Base-by-base conservation (phyloP, 179 eudicot species). In the Beta macrorhiza region DNA sequence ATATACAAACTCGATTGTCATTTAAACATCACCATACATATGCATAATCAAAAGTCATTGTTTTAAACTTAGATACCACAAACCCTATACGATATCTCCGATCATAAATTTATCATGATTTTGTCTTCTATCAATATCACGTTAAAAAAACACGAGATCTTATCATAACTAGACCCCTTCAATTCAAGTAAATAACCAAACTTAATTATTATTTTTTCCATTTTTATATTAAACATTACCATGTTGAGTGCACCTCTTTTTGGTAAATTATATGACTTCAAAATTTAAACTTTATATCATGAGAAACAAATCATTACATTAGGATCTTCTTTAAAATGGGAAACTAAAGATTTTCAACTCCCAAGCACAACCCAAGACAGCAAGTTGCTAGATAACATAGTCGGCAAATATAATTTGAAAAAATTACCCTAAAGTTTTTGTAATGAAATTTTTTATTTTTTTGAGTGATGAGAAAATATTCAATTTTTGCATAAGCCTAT, bases 381-480 rank as follows among this genome's bases (percentile, higher is more conserved):
- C 72, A 83, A 68, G 47, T 77, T 80, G 75, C 51, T 80, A 76
- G 74, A 62, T 79, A 79, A 71, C 55, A 70, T 25, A 75, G 72
- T 77, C 32, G 71, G 58, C 63, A 61, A 63, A 73, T 59, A 0
- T 73, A 75, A n/a, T 52, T 19, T 42, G 5, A 51, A 29, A 29
- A 29, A 63, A 72, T 5, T 64, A 15, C 25, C 37, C 4, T 68
- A 14, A 14, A 37, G 3, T 37, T 2, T 37, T 37, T 37, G 42
- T 37, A 37, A 37, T 37, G 42, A 37, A 55, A 0, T 53, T 53
- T 32, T 52, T 13, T 25, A 0, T 45, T 72, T 14, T 47, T 47
- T 49, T 9, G 10, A 63, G 6, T 49, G 29, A 4, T 51, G 7
- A 15, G 7, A 22, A 63, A 29, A 19, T 13, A 3, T 68, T 7